A percentile compares a stretch with the other conserved stretches of the same genome.
phyloP scores from a whole-genome alignment of 2,329 filamentous ascomycete species.

The Colletotrichum kahawae region DNA sequence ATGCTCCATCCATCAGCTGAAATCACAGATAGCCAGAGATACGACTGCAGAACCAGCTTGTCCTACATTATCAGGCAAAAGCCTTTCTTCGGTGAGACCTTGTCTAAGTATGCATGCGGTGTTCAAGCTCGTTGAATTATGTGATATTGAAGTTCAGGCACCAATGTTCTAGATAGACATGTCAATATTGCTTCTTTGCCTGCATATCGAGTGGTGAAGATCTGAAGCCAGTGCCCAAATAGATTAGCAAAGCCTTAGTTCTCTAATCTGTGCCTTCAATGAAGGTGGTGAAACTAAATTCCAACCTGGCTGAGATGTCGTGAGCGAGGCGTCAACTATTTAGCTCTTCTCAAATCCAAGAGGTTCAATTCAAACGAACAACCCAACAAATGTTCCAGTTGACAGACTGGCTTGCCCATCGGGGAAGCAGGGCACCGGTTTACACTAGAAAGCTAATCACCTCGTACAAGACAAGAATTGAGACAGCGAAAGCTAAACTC shows the following conservation, averaged over 20 bases:
- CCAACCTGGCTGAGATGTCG: too few species aligned
- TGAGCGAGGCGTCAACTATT: background rate
- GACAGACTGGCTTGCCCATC: too few species aligned
- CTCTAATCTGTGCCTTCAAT: too few species aligned
- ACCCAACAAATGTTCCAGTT: too few species aligned
- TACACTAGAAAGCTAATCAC: rapidly evolving
- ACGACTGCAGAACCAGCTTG: background rate
- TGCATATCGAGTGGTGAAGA: background rate
- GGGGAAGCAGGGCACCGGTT: too few species aligned
- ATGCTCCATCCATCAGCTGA: background rate
- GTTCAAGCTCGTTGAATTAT: background rate
- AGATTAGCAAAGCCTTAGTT: too few species aligned
- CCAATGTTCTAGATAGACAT: background rate
- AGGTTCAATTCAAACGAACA: too few species aligned
- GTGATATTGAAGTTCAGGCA: background rate
- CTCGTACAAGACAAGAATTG: rapidly evolving
- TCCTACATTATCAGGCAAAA: background rate
- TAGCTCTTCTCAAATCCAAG: too few species aligned
- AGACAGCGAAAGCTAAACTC: background rate
- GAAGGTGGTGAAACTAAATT: too few species aligned
- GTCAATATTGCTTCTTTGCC: background rate
- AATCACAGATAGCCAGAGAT: background rate
- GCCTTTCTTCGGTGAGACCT: background rate
- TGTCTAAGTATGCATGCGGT: background rate
- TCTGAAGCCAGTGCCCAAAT: too few species aligned